Evolutionary conservation across 345 rosid species (phyloP).

Genomic region (Garcia nutans): DNA sequence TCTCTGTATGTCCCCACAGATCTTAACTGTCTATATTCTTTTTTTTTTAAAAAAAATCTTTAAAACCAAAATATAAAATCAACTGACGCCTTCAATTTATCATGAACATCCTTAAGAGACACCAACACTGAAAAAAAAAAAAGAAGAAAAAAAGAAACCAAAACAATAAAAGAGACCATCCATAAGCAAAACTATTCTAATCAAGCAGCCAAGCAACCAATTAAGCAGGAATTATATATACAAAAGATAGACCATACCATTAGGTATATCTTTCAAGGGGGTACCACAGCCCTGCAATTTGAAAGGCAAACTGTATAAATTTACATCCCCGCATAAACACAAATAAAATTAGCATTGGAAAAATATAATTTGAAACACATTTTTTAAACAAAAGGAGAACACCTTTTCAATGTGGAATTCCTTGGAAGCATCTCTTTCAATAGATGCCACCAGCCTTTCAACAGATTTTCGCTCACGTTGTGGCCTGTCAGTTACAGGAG

Average conservation of each 20-base stretch:
- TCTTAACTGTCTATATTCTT: too few relatives aligned
- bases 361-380: conserved; percentile 3
- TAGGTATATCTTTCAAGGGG: conserved; percentile 87
- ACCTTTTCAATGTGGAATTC: conserved; percentile 86
- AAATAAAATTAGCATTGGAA: neutral
- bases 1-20: too few relatives aligned
- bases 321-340: conserved; percentile 11
- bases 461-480: conserved; percentile 91
- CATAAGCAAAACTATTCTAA: neutral
- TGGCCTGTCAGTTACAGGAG: conserved; percentile 79
- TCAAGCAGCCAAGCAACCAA: neutral
- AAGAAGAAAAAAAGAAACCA: neutral
- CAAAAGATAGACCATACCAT: conserved; percentile 47
- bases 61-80: too few relatives aligned
- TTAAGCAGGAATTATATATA: neutral
- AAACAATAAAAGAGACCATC: neutral
- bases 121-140: too few relatives aligned
- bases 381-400: conserved; percentile 10
- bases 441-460: conserved; percentile 82
- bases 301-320: conserved; percentile 27
- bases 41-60: too few relatives aligned
- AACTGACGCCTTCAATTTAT: too few relatives aligned
- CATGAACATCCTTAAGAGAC: too few relatives aligned
- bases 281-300: conserved; percentile 81
- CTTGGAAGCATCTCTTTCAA: conserved; percentile 66